A percentile compares a stretch with the other conserved stretches of the same genome.
Conservation (phyloP, 2,329 filamentous ascomycete species). For the Mycosphaerella arachidis region DNA sequence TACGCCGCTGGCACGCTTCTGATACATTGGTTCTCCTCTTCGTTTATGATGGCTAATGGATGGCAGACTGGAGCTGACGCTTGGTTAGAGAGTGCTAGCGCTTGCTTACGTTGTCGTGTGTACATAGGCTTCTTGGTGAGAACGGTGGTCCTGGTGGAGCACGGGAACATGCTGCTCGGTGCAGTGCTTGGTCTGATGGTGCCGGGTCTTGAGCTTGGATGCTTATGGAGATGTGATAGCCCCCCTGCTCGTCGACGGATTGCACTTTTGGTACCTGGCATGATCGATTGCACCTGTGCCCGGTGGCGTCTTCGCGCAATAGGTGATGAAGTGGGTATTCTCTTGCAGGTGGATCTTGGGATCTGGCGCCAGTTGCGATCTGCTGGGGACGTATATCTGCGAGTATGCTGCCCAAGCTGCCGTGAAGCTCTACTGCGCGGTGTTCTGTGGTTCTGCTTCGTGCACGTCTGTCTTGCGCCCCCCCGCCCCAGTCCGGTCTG, state of each 20-base stretch:
- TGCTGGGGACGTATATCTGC: conserved; percentile 21
- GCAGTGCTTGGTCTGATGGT: conserved; percentile 14
- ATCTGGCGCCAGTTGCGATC: conserved; percentile 17
- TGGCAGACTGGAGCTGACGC: background rate
- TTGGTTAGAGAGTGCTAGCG: background rate
- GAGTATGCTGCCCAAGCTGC: background rate
- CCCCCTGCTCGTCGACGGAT: conserved; percentile 15
- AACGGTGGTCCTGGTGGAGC: background rate
- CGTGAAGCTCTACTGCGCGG: background rate
- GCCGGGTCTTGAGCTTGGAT: conserved; percentile 4
- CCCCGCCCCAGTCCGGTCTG: conserved; percentile 15
- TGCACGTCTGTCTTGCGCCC: background rate
- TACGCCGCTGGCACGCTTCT: background rate
- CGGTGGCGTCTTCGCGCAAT: conserved; percentile 17
- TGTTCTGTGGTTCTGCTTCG: conserved; percentile 7
- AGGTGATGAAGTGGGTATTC: conserved; percentile 1
- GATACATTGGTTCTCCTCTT: background rate
- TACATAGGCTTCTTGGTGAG: background rate
- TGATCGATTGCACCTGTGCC: conserved; percentile 21
- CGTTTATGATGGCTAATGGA: background rate
- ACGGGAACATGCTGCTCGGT: conserved; percentile 3
- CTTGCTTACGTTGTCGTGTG: conserved; percentile 1
- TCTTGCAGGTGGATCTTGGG: conserved; percentile 11
- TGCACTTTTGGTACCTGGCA: conserved; percentile 22
- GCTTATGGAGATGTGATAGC: background rate